Evolutionary conservation across 2,329 filamentous ascomycete genomes (phyloP).

Genomic region (Alternaria postmessia): DNA sequence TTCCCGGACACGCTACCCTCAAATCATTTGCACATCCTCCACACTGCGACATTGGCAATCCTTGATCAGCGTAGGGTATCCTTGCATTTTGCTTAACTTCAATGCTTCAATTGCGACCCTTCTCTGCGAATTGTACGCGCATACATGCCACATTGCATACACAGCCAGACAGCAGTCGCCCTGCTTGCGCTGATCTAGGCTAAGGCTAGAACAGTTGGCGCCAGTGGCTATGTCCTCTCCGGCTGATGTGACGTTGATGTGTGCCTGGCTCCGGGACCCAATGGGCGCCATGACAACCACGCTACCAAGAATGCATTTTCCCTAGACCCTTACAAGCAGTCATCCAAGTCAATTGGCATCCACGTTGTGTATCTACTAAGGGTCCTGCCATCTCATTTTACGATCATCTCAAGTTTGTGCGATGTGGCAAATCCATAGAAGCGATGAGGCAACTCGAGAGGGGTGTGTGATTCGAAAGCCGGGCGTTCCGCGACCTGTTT

Average conservation of each 20-base stretch:
- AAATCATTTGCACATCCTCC: slow-evolving; percentile 20
- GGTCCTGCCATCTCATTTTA: background rate
- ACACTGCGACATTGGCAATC: slow-evolving; percentile 16
- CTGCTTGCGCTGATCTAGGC: slow-evolving; percentile 3
- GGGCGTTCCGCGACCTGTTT: background rate
- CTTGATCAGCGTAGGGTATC: background rate
- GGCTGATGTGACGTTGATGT: slow-evolving; percentile 25
- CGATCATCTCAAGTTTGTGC: background rate
- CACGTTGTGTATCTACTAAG: background rate
- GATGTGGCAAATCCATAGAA: background rate
- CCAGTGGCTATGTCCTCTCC: slow-evolving; percentile 15
- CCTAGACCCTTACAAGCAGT: background rate
- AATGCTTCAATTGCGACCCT: background rate
- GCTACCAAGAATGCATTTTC: slow-evolving; percentile 9
- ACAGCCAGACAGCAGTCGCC: slow-evolving; percentile 2
- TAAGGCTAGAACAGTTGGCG: slow-evolving; percentile 18
- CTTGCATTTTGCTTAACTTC: background rate
- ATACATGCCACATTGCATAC: background rate
- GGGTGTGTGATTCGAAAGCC: background rate
- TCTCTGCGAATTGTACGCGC: background rate
- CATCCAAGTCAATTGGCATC: background rate
- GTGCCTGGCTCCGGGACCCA: slow-evolving; percentile 6
- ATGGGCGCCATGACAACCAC: slow-evolving; percentile 21
- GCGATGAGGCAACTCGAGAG: background rate
- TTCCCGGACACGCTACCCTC: slow-evolving; percentile 13